Conservation (phyloP, 441 rosid genomes). For the Bocquillonia castaneifolia region DNA sequence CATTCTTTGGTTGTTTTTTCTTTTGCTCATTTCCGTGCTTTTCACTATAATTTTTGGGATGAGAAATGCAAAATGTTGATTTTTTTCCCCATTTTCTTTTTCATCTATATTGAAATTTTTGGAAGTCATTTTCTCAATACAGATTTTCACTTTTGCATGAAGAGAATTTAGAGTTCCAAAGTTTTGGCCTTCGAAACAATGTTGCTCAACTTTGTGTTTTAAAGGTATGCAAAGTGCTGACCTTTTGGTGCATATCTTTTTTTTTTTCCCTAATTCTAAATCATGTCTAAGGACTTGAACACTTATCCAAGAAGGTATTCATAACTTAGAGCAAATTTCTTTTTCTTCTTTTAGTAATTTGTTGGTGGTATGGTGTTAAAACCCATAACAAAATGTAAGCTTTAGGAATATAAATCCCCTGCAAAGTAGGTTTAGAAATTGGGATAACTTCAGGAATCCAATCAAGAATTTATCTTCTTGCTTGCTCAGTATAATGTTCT, state of each 20-base stretch:
- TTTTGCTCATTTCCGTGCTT: neutral
- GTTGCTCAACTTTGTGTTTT: constrained; percentile 93
- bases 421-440: neutral
- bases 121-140: constrained; percentile 36
- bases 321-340: neutral
- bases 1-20: neutral
- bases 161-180: constrained; percentile 74
- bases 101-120: constrained; percentile 23
- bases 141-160: constrained; percentile 79
- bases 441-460: neutral
- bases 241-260: neutral
- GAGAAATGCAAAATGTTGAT: neutral
- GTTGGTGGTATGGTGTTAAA: neutral
- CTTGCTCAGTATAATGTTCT: neutral
- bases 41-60: neutral
- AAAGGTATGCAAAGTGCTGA: constrained; percentile 42
- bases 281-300: too few species aligned
- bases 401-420: neutral
- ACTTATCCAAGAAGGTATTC: neutral
- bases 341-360: neutral
- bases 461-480: neutral
- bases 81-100: neutral
- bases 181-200: constrained; percentile 77
- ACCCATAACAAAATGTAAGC: neutral
- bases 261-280: neutral